phyloP scores from a whole-genome alignment of 2,329 filamentous ascomycete species.

The Tolypocladium sp. region DNA sequence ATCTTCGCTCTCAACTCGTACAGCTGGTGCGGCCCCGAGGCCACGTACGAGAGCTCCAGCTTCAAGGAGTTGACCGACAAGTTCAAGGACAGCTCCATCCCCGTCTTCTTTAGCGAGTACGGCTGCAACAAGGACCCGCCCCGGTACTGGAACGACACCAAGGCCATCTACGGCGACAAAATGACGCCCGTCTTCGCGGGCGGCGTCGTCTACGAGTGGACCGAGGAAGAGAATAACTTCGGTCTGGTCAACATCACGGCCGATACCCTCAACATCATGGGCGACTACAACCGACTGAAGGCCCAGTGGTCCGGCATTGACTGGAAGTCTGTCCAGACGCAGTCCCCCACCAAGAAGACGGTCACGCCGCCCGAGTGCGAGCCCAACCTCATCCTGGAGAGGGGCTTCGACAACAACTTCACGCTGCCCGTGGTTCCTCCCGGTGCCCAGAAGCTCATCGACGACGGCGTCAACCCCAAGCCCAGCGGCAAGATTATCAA shows the following conservation, averaged over 20 bases:
- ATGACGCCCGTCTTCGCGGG: constrained; percentile 65
- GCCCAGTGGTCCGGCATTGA: constrained; percentile 68
- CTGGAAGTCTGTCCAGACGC: constrained; percentile 54
- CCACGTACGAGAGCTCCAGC: constrained; percentile 51
- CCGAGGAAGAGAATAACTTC: constrained; percentile 58
- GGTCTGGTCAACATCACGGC: constrained; percentile 54
- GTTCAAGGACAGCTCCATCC: constrained; percentile 58
- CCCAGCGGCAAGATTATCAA: constrained; percentile 59
- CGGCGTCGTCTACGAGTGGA: constrained; percentile 75
- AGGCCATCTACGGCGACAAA: constrained; percentile 58
- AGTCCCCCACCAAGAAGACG: constrained; percentile 45
- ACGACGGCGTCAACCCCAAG: constrained; percentile 60
- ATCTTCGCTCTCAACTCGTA: constrained; percentile 69
- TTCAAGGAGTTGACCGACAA: constrained; percentile 55
- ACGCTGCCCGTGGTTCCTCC: constrained; percentile 60
- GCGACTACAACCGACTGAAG: constrained; percentile 67
- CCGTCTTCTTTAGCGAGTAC: constrained; percentile 75
- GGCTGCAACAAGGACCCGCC: constrained; percentile 68
- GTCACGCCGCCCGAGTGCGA: constrained; percentile 53
- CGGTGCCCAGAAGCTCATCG: constrained; percentile 62
- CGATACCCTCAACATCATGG: constrained; percentile 48
- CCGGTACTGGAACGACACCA: constrained; percentile 68
- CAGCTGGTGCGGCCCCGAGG: constrained; percentile 58
- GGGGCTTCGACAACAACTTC: constrained; percentile 71
- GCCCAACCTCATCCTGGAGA: constrained; percentile 53